Base-by-base conservation (phyloP, 176 grass and related monocot genomes). In the Zea luxurians region DNA sequence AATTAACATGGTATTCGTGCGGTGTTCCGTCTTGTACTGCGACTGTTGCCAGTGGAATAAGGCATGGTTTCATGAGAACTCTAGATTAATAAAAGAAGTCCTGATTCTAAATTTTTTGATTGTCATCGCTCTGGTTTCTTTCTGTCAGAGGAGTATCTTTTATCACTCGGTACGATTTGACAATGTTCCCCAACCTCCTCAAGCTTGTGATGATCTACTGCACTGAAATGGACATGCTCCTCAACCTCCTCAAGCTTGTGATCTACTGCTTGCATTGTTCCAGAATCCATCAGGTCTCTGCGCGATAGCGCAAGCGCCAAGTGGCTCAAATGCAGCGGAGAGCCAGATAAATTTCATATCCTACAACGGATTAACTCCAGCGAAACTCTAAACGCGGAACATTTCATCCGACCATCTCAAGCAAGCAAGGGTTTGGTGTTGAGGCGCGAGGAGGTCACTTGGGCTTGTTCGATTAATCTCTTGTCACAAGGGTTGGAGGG, bases 61-160 rank as follows among this genome's bases (percentile, higher is more conserved):
- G 64, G 68, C 53, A 48, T 60, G 45, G 54, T 72, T 79, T 40
- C 8, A 55, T 80, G 70, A 54, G 11, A 64, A 37, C 70, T 64
- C 48, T 37, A 63, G n/a, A 21, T 49, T 79, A 88, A 84, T 88
- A 88, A 88, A 55, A 63, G 37, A 83, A 83, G 44, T 62, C 3
- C 38, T 36, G 2, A 38, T 40, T 7, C 50, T 83, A 53, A 75
- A 80, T 35, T 17, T 78, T 70, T 55, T 76, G 17, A 46, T 71
- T 64, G 21, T 44, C 37, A 8, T 61, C 5, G 13, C 21, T 35
- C 20, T 20, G 46, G 13, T 17, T 27, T 27, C 27, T 27, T 27
- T 27, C 27, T 27, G 27, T 27, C 27, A 27, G 27, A 5, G 13
- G 13, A 15, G 48, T 36, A 27, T 12, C 0, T 37, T 11, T 61